Base-by-base conservation (phyloP, 1,284 basidiomycete genomes). In the Marasmius fiardii region DNA sequence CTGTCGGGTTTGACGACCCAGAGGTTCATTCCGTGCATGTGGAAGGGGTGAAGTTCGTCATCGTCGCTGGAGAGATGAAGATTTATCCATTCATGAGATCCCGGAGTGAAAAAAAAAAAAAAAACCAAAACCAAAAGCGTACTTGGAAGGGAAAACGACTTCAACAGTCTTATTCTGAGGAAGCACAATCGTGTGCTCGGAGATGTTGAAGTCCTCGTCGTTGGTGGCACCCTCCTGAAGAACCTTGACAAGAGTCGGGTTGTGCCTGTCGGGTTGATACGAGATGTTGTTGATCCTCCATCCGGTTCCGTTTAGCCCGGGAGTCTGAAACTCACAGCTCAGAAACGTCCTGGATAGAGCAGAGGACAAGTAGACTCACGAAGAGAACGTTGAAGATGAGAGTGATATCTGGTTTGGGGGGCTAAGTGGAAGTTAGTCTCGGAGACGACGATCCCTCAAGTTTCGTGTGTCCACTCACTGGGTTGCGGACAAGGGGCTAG, bases 151-250 rank as follows among this genome's bases (percentile, higher is more conserved):
- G 59, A 53, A 48, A 12, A 39, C 23, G 34, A 57, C 51, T 52
- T 69, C 60, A 26, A 69, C 60, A 24, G 61, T 58, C 31, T 61
- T 58, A 56, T 66, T 64, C 14, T 41, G 33, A 6, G 64, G 64
- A n/a, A 68, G 54, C 23, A 67, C 50, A 51, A 68, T 68, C 3
- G 66, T 70, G 54, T 69, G 66, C 58, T 69, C 68, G 1, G 64
- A 64, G 18, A 56, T 43, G 44, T 64, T 61, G 62, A 68, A 68
- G 44, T 65, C 63, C 7, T 56, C 56, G 4, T 56, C 35, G 8
- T 24, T 53, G 47, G 47, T 62, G 2, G 64, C 66, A 31, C 68
- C 67, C 2, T 64, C 58, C 39, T 41, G 39, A 26, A 69, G 45
- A 47, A 69, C 53, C 51, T 67, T 62, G 35, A 64, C 39, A 43